Base-by-base conservation (phyloP, 768 basidiomycete genomes). In the Chlorophyllum brunneum region DNA sequence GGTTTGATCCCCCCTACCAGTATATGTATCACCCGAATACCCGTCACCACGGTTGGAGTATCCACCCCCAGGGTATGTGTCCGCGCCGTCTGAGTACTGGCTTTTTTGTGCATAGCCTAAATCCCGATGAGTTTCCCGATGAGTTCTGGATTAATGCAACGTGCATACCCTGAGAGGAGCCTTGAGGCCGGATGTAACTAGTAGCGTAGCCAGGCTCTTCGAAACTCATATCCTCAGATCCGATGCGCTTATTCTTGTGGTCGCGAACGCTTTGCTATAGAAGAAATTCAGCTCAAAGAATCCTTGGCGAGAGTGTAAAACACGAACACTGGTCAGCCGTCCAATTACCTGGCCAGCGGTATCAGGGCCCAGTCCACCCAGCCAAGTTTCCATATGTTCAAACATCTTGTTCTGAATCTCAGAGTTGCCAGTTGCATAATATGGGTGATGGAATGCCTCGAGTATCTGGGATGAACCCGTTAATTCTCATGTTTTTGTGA, bases 371-470 rank as follows among this genome's bases (percentile, higher is more conserved):
- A 82, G 64, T 5, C 70, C 73, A 20, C 71, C 73, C 42, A 82
- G 61, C 82, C 83, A 85, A 43, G 65, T 65, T 61, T 79, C 63
- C 70, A 85, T 68, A 41, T 69, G 68, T 41, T 78, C 72, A 57
- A 80, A 80, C 84, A 86, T 86, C 44, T 72, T 71, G 48, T 73
- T 60, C 64, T 86, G 85, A 49, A 86, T 78, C 29, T 67, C 63
- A 13, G 80, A 82, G 24, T 63, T 63, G 3, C 79, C 78, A 34
- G 67, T 72, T 40, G 77, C 78, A 63, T 81, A 86, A 63, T 81
- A 84, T 5, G 85, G 85, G 61, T 86, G 85, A 60, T 86, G 83
- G 72, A 86, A 83, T 4, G 82, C 80, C 57, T 83, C 75, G 3
- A 85, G 70, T 53, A 84, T 77, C 77, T 76, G 30, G 13, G 26